Base-by-base conservation (phyloP, 208 protist genomes). In the Naegleria gruberi region DNA sequence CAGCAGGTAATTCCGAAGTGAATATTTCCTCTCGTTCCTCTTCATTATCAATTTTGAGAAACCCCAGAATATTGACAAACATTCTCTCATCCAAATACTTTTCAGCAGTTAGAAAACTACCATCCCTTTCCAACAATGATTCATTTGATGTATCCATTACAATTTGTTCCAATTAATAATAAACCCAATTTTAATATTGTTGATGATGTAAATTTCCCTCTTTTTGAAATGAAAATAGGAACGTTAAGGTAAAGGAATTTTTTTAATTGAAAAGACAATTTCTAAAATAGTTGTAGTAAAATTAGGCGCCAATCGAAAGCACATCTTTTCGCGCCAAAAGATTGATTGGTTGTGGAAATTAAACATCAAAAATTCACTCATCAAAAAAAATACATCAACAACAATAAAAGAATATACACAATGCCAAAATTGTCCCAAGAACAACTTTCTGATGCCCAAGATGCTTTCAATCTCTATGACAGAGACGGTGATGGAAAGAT, bases 381-480 rank as follows among this genome's bases (percentile, higher is more conserved):
- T 30, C 51, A 65, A 65, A 65, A 65, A 55, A 65, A 65, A 65
- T 65, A 65, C 30, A 30, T 55, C 30, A 65, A 65, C 51, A 65
- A 3, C 51, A 65, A 65, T 19, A 4, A 10, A 55, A 19, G 15
- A 55, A 5, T 15, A 55, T 65, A 82, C 40, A 82, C 74, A 82
- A 82, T 82, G 74, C 74, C 74, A 10, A 82, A 97, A 85, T 93
- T 99, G 40, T 96, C 96, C 26, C 96, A 99, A 92, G 97, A 98
- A 87, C 97, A 99, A 94, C 96, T 98, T 42, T 95, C 96, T 42
- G 97, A 99, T 93, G 99, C 99, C 92, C 96, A 99, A 93, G 98
- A 99, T 92, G 99, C 99, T 23, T 99, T 99, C 94, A 96, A 94
- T 81, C 94, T 99, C 17, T 99, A 99, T 90, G 99, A 99, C 91